Conservation (phyloP, 495 filamentous ascomycete species). For the Talaromyces ruber region DNA sequence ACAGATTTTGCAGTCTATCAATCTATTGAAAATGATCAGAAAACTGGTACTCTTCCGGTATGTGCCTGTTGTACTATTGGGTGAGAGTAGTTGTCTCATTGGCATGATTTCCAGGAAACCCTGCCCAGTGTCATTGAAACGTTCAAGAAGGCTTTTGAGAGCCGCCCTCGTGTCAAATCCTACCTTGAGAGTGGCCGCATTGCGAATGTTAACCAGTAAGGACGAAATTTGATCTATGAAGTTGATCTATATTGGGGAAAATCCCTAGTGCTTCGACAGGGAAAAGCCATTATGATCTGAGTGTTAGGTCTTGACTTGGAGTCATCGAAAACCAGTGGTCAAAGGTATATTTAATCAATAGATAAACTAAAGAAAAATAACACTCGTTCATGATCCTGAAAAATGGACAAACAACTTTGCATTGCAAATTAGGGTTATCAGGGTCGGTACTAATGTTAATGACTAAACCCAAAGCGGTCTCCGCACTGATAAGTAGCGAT, state of each 20-base stretch:
- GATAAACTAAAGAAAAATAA: neutral
- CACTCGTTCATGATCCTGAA: neutral
- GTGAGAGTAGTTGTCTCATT: neutral
- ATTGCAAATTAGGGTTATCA: neutral
- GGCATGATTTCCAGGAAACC: neutral
- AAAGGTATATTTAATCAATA: neutral
- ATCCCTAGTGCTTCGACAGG: neutral
- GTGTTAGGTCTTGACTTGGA: neutral
- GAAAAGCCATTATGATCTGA: neutral
- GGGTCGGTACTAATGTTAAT: neutral
- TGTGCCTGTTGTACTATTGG: neutral
- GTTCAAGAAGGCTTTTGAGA: constrained; percentile 1
- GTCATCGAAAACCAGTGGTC: neutral
- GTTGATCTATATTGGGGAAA: no score
- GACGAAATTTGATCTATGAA: neutral
- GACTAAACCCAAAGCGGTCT: neutral
- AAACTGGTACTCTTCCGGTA: constrained; percentile 4
- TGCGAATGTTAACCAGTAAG: neutral
- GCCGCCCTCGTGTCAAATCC: constrained; percentile 1
- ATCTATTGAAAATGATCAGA: constrained; percentile 21
- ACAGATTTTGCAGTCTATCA: constrained; percentile 28
- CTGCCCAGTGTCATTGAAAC: neutral
- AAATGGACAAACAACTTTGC: neutral
- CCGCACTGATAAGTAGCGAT: neutral
- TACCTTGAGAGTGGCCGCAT: constrained; percentile 5